These are phyloP conservation scores for Sisymbrium irio DNA, from an alignment of 345 rosid species.

Conservation along the genomic window DNA sequence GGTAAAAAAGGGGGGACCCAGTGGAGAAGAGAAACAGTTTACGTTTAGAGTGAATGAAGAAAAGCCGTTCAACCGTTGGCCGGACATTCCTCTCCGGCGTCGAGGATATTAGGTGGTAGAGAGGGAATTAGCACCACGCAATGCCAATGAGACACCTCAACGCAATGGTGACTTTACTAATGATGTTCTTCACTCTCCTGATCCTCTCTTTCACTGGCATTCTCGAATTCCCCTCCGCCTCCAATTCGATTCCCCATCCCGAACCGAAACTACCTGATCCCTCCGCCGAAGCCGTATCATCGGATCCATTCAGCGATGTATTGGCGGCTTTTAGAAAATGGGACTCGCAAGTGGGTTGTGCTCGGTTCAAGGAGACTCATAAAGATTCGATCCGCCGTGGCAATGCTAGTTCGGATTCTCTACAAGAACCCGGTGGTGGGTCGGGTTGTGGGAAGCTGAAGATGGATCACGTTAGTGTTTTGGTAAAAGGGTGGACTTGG, in stretches of 20 bases:
- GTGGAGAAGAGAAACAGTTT: slow-evolving; percentile 10
- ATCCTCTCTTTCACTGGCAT: slow-evolving; percentile 74
- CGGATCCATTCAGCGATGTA: slow-evolving; percentile 63
- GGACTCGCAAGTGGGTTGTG: slow-evolving; percentile 86
- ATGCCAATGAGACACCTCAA: slow-evolving; percentile 66
- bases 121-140: slow-evolving; percentile 1
- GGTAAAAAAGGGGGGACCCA: slow-evolving; percentile 20
- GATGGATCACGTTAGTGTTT: slow-evolving; percentile 61
- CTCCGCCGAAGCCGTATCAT: slow-evolving; percentile 2
- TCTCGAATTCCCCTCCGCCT: slow-evolving; percentile 67
- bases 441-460: slow-evolving; percentile 50
- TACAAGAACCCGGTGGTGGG: slow-evolving; percentile 47
- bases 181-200: slow-evolving; percentile 61
- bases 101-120: slow-evolving; percentile 21
- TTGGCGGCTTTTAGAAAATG: slow-evolving; percentile 55
- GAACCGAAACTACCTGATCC: slow-evolving; percentile 12
- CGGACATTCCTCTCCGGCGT: slow-evolving; percentile 29
- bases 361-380: slow-evolving; percentile 51
- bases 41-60: slow-evolving; percentile 21
- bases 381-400: slow-evolving; percentile 31
- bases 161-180: slow-evolving; percentile 43
- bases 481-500: slow-evolving; percentile 99
- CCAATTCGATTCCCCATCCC: slow-evolving; percentile 34
- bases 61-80: slow-evolving; percentile 4
- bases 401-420: slow-evolving; percentile 50